phyloP scores from a whole-genome alignment of 352 stramenopile genomes.

The Phytophthora cactorum region DNA sequence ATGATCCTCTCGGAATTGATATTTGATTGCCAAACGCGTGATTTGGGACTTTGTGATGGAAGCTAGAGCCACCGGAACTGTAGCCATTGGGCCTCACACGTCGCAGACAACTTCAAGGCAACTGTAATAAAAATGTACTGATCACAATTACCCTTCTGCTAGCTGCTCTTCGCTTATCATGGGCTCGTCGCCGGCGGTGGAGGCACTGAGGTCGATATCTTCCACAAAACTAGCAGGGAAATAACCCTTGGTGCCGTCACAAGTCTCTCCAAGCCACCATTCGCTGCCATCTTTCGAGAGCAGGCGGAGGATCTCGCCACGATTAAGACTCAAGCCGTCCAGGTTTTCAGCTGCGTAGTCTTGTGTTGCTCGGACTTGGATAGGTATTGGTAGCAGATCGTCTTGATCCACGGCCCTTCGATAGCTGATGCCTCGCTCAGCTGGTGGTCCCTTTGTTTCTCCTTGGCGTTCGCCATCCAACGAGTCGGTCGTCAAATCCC shows the following conservation, averaged over 20 bases:
- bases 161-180: slow-evolving; percentile 10
- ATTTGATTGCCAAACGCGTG: not conserved
- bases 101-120: slow-evolving; percentile 30
- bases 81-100: slow-evolving; percentile 31
- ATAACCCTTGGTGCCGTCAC: slow-evolving; percentile 63
- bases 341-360: slow-evolving; percentile 28
- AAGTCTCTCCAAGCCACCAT: slow-evolving; percentile 72
- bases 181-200: not conserved
- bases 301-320: slow-evolving; percentile 62
- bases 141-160: slow-evolving; percentile 15
- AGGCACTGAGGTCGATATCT: slow-evolving; percentile 16
- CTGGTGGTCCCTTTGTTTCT: not conserved
- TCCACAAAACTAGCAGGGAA: slow-evolving; percentile 63
- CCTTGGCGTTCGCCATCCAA: too few relatives aligned
- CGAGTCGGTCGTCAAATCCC: not conserved
- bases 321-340: slow-evolving; percentile 59
- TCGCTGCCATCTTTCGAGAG: slow-evolving; percentile 53
- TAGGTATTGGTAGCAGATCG: not conserved
- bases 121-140: not conserved
- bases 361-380: slow-evolving; percentile 14
- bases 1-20: too few relatives aligned
- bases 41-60: slow-evolving; percentile 1
- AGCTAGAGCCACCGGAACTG: slow-evolving; percentile 24
- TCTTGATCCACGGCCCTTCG: not conserved
- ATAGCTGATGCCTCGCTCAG: slow-evolving; percentile 4